Evolutionary conservation across 768 basidiomycete species (phyloP), one percentile per base, ranked within the genome.

Genomic region (Phaffia australis): DNA sequence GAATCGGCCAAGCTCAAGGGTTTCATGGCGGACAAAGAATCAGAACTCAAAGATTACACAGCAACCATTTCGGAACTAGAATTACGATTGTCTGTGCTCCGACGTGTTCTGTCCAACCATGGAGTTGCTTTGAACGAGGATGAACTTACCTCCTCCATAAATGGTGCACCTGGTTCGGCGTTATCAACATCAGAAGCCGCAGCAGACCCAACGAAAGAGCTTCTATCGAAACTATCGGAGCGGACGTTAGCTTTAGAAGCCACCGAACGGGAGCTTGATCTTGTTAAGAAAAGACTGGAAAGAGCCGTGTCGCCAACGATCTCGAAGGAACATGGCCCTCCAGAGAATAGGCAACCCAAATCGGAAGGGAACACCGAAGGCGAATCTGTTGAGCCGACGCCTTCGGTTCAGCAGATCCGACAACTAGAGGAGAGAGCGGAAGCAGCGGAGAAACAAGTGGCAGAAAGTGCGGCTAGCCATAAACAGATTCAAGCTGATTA

Each of bases 401-500:
- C 66, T 0, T 47, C 60, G 35, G 35, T 9, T 67, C 78, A 74
- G 70, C 74, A 7, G 65, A 73, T 72, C 11, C 64, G 69, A 35
- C 56, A 65, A 9, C 29, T 64, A 11, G 71, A 70, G 29, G 56
- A 67, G 56, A 54, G 63, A 42, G 63, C 58, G 18, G 27, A 60
- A 42, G 64, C 62, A 8, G 81, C 82, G 66, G 81, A 79, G 69
- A 88, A 90, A 76, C 87, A 87, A 76, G 63, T 76, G 25, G 71
- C 64, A 8, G 69, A 70, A 6, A 58, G 51, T 21, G 63, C 52
- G 32, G 51, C 35, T 42, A 54, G 51, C 21, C 51, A 15, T 64
- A 3, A 6, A 78, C 83, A 92, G 75, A 84, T 98, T 77, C 93
- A 98, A 77, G 84, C 88, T 56, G 94, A 97, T 73, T 98, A 99